These are phyloP conservation scores for Suhomyces kunorum DNA, from an alignment of 1,139 yeast genomes.

Conservation along the genomic window DNA sequence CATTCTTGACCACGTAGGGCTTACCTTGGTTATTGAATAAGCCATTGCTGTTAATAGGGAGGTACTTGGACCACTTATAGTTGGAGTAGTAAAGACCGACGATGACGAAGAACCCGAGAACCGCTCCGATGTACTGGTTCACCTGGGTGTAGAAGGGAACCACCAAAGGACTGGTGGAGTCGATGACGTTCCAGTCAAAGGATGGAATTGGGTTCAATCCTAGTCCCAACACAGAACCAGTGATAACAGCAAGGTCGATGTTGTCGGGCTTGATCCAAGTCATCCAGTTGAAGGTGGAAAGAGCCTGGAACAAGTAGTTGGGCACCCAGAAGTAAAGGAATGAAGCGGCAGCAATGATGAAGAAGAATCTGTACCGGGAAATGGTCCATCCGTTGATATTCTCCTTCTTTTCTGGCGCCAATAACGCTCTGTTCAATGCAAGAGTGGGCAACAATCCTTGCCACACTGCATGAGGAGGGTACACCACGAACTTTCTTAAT, in stretches of 20 bases:
- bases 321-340: slow-evolving; percentile 25
- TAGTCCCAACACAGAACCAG: slow-evolving; percentile 20
- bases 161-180: slow-evolving; percentile 11
- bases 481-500: slow-evolving; percentile 22
- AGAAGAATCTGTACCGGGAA: slow-evolving; percentile 21
- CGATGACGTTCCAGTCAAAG: slow-evolving; percentile 22
- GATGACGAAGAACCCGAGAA: slow-evolving; percentile 36
- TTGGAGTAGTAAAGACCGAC: slow-evolving; percentile 30
- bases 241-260: slow-evolving; percentile 20
- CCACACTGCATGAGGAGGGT: slow-evolving; percentile 20
- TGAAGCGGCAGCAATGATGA: slow-evolving; percentile 15
- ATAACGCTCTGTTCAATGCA: slow-evolving; percentile 24
- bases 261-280: slow-evolving; percentile 25
- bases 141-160: slow-evolving; percentile 33
- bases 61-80: slow-evolving; percentile 20
- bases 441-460: slow-evolving; percentile 22
- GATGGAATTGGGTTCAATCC: slow-evolving; percentile 23
- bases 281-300: slow-evolving; percentile 23
- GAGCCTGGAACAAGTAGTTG: slow-evolving; percentile 19
- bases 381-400: slow-evolving; percentile 24
- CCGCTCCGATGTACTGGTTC: slow-evolving; percentile 38
- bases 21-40: slow-evolving; percentile 21
- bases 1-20: slow-evolving; percentile 16
- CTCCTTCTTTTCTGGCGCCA: slow-evolving; percentile 19
- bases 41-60: slow-evolving; percentile 20